Percentiles rank a stretch among this genome's conserved stretches.
phyloP scores from a whole-genome alignment of 345 rosid genomes.

The Eutrema japonicum region DNA sequence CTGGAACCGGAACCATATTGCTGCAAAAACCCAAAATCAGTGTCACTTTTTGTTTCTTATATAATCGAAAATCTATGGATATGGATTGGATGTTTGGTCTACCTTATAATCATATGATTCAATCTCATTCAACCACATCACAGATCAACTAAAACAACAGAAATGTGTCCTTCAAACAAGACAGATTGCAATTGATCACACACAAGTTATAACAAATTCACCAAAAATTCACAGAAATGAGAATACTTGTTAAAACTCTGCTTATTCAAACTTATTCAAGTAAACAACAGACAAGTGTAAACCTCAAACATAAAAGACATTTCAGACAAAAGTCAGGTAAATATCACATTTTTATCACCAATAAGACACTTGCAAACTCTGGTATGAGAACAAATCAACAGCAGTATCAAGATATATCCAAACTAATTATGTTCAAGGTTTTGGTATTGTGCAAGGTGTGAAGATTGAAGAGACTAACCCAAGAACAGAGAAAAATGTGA shows the following conservation, averaged over 20 bases:
- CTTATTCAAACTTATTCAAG: background rate
- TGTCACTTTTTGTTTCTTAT: constrained; percentile 8
- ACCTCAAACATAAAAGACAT: constrained; percentile 1
- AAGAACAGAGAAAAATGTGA: constrained; percentile 64
- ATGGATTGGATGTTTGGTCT: background rate
- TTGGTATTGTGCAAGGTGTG: background rate
- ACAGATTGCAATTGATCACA: background rate
- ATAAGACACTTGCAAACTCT: constrained; percentile 10
- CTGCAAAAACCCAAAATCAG: constrained; percentile 48
- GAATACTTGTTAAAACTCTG: background rate
- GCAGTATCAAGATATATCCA: constrained; percentile 1
- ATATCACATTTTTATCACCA: background rate
- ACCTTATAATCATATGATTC: background rate
- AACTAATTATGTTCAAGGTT: background rate
- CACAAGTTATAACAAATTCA: background rate
- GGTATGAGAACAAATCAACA: background rate
- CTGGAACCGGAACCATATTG: constrained; percentile 96
- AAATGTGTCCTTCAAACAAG: background rate
- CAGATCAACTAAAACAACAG: background rate
- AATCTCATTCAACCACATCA: background rate
- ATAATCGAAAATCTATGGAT: background rate
- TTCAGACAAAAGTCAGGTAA: background rate
- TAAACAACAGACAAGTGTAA: background rate
- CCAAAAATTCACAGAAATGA: no score
- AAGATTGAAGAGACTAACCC: constrained; percentile 62